These are phyloP conservation scores for Russula emetica DNA, from an alignment of 768 basidiomycete genomes.

Conservation along the genomic window DNA sequence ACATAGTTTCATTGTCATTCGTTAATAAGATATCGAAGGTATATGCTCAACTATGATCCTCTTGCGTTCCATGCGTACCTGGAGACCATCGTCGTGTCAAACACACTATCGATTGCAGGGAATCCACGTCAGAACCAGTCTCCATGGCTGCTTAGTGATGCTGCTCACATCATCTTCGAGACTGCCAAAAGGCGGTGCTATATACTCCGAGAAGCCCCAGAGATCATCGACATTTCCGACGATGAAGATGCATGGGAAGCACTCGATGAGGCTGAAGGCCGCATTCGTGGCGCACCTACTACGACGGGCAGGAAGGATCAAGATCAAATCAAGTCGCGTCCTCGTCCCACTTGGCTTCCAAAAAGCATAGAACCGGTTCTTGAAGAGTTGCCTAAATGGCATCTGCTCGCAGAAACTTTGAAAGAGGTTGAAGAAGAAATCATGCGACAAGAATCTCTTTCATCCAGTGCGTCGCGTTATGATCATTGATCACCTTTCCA, in stretches of 20 bases:
- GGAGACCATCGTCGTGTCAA: slow-evolving; percentile 75
- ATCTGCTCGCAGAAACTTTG: slow-evolving; percentile 73
- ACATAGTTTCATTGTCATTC: background rate
- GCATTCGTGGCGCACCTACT: slow-evolving; percentile 10
- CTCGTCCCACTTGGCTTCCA: slow-evolving; percentile 61
- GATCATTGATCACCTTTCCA: background rate
- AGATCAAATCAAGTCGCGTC: slow-evolving; percentile 25
- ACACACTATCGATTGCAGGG: slow-evolving; percentile 48
- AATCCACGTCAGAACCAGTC: slow-evolving; percentile 61
- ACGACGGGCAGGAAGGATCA: slow-evolving; percentile 21
- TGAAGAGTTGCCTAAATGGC: slow-evolving; percentile 96
- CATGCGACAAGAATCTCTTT: slow-evolving; percentile 50
- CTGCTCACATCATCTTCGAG: slow-evolving; percentile 82
- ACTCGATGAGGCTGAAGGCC: slow-evolving; percentile 58
- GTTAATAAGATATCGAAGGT: slow-evolving; percentile 42
- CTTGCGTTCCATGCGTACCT: slow-evolving; percentile 89
- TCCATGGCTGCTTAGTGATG: slow-evolving; percentile 90
- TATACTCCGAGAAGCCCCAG: slow-evolving; percentile 35
- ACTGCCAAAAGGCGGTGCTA: slow-evolving; percentile 82
- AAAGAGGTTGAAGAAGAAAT: slow-evolving; percentile 89
- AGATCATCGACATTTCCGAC: slow-evolving; percentile 45
- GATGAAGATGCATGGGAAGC: slow-evolving; percentile 74
- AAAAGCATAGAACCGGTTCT: slow-evolving; percentile 77
- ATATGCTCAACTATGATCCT: slow-evolving; percentile 85
- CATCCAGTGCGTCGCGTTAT: slow-evolving; percentile 27